Percentiles rank a stretch among this genome's conserved stretches.
Evolutionary conservation across 176 grass and related monocot genomes (phyloP).

Genomic region (Musa schizocarpa): DNA sequence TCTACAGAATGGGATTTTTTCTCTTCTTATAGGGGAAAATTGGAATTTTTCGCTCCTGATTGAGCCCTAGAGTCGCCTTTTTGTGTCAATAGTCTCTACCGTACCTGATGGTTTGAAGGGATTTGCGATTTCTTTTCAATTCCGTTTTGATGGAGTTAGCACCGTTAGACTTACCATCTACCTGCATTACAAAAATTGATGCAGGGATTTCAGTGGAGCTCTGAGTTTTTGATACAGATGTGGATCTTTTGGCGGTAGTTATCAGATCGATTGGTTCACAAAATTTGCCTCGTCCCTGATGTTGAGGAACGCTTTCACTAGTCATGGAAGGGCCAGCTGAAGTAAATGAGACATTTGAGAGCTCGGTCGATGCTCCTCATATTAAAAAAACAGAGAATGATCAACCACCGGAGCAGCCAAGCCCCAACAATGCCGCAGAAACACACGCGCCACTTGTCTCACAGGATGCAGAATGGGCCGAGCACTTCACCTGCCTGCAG

Average conservation of each 20-base stretch:
- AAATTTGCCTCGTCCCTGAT: background rate
- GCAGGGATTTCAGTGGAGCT: background rate
- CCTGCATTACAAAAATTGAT: background rate
- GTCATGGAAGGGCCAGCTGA: constrained; percentile 56
- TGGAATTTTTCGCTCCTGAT: background rate
- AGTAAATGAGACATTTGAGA: constrained; percentile 27
- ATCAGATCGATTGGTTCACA: background rate
- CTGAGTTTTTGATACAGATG: background rate
- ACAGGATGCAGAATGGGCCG: constrained; percentile 55
- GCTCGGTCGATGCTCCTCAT: constrained; percentile 26
- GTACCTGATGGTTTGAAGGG: too few species aligned
- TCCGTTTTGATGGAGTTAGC: background rate
- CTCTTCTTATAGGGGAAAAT: background rate
- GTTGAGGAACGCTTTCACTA: background rate
- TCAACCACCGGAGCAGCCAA: constrained; percentile 24
- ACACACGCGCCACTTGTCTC: constrained; percentile 27
- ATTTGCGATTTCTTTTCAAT: too few species aligned
- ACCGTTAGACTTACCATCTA: background rate
- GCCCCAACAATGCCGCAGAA: constrained; percentile 23
- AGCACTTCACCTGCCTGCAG: constrained; percentile 61
- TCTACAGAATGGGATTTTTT: background rate
- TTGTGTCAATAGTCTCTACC: background rate
- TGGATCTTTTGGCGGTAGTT: background rate
- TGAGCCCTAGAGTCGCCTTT: background rate
- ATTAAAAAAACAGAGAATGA: constrained; percentile 54